phyloP scores from a whole-genome alignment of 1,284 basidiomycete species.

The Crucibulum cyathiforme region DNA sequence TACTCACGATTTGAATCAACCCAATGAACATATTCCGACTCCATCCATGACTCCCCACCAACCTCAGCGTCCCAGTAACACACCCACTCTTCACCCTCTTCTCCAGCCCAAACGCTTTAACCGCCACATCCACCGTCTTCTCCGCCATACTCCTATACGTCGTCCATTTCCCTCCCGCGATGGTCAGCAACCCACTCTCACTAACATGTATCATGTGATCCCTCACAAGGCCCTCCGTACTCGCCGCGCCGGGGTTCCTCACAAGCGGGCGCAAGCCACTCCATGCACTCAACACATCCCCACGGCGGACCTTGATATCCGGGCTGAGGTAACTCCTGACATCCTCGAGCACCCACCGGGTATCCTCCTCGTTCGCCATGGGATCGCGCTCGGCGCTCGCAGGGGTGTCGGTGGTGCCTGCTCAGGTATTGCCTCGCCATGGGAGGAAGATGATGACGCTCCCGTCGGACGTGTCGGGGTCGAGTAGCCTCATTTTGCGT shows the following conservation, averaged over 20 bases:
- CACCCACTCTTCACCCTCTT: slow-evolving; percentile 67
- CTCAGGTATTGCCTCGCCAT: slow-evolving; percentile 98
- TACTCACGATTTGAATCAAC: slow-evolving; percentile 82
- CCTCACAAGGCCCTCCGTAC: slow-evolving; percentile 89
- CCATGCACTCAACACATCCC: slow-evolving; percentile 98
- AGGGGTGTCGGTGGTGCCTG: slow-evolving; percentile 94
- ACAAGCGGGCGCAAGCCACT: slow-evolving; percentile 91
- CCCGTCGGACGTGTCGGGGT: slow-evolving; percentile 95
- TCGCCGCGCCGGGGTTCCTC: slow-evolving; percentile 78
- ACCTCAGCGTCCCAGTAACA: slow-evolving; percentile 81
- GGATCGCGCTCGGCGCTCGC: slow-evolving; percentile 83
- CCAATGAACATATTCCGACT: slow-evolving; percentile 97
- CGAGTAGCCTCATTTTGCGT: slow-evolving; percentile 93
- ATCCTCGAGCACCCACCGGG: slow-evolving; percentile 96
- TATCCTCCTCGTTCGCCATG: slow-evolving; percentile 89
- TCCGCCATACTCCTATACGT: slow-evolving; percentile 74
- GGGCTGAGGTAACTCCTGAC: slow-evolving; percentile 87
- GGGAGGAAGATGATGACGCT: slow-evolving; percentile 99
- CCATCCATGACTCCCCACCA: slow-evolving; percentile 96
- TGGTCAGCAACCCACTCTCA: slow-evolving; percentile 86
- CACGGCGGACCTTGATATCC: slow-evolving; percentile 93
- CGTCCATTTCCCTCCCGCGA: slow-evolving; percentile 65
- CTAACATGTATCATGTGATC: slow-evolving; percentile 94
- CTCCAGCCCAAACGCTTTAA: slow-evolving; percentile 78
- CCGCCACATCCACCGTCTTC: slow-evolving; percentile 91